phyloP scores from a whole-genome alignment of 192 early-diverging fungal species.

The Rhizophlyctis rosea region DNA sequence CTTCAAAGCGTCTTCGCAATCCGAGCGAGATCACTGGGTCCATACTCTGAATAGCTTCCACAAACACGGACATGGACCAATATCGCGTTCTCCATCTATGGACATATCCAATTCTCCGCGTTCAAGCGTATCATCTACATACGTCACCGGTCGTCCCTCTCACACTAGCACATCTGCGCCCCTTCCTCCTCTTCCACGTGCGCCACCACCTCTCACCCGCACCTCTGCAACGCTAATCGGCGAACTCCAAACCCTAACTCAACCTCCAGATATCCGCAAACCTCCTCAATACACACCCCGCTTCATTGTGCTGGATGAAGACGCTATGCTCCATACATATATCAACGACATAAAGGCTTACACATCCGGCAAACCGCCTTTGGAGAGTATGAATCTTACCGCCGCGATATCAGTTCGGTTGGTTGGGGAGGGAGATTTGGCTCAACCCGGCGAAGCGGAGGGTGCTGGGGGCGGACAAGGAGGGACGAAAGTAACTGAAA shows the following conservation, averaged over 20 bases:
- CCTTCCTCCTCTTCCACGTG: neutral
- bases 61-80: neutral
- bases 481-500: neutral
- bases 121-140: too few species aligned
- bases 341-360: slow-evolving; percentile 20
- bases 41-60: neutral
- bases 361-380: slow-evolving; percentile 7
- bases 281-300: too few species aligned
- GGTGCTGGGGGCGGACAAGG: neutral
- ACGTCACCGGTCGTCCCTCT: too few species aligned
- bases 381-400: slow-evolving; percentile 8
- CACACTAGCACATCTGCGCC: too few species aligned
- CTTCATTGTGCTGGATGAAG: slow-evolving; percentile 20
- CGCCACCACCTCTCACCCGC: slow-evolving; percentile 5
- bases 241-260: neutral
- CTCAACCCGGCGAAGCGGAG: too few species aligned
- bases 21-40: slow-evolving; percentile 17
- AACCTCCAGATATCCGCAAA: too few species aligned
- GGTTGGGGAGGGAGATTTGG: neutral
- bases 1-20: neutral
- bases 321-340: slow-evolving; percentile 18
- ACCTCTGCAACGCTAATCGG: slow-evolving; percentile 11
- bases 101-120: too few species aligned
- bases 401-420: slow-evolving; percentile 13
- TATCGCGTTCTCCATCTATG: neutral